Evolutionary conservation across 2,329 filamentous ascomycete genomes (phyloP), one percentile per base, ranked within the genome.

Genomic region (Cadophora malorum): DNA sequence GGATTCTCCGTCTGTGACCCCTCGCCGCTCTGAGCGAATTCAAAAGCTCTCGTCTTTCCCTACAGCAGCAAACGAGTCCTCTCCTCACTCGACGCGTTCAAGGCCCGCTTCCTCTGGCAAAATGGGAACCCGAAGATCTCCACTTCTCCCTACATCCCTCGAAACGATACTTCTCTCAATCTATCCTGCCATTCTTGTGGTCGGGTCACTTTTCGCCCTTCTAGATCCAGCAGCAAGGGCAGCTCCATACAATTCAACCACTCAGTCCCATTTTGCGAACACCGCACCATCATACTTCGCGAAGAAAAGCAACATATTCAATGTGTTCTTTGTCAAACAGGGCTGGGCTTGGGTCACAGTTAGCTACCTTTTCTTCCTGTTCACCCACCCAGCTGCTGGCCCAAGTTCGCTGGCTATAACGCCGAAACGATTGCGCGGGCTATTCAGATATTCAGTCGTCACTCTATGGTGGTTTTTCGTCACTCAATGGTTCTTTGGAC

Each of bases 401-500:
- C 85, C 78, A 45, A 70, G 74, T n/a, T 67, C 78, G 45, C 70
- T 78, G 5, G 75, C 79, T 1, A 66, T 83, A 71, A 83, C 81
- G 69, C 74, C 80, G 50, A 79, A 83, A 33, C 79, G 84, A n/a
- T 64, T 86, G 12, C 85, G 88, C 67, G 93, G 91, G 0, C 76
- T 83, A 1, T 61, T 90, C 25, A 86, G 96, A 59, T 99, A 93
- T 84, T 82, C 72, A 0, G 80, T 90, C 9, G 87, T 93, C 0
- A 98, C 96, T 9, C 75, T 81, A 1, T 90, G 90, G 80, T 99
- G 96, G 96, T 83, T 93, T 52, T 81, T 93, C 49, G 89, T 96
- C 21, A 99, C 96, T 71, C 96, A 98, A 82, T 98, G 96, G 96
- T 98, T 90, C 79, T 97, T 99, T 76, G 96, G 96, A 0, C 90